Evolutionary conservation across 1,284 basidiomycete species (phyloP).

Genomic region (Ganoderma resinaceum): DNA sequence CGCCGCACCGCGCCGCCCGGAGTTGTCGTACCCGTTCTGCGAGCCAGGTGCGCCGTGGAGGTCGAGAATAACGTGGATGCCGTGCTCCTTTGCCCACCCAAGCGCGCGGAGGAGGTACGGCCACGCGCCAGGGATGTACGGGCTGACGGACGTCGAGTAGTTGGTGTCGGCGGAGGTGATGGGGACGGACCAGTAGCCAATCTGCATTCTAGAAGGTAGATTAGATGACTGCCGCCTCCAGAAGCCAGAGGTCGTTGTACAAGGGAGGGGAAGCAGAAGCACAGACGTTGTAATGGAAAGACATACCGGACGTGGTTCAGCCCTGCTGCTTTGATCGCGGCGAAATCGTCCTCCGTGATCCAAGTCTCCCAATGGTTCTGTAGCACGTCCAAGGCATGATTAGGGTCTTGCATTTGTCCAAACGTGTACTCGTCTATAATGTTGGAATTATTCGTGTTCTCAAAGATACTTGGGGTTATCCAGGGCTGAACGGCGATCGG

Average conservation of each 20-base stretch:
- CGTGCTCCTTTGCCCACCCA: slow-evolving; percentile 66
- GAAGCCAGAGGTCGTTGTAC: background rate
- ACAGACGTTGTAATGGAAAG: background rate
- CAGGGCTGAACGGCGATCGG: slow-evolving; percentile 57
- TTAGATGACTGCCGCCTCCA: background rate
- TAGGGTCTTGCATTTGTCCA: slow-evolving; percentile 58
- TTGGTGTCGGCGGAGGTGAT: slow-evolving; percentile 59
- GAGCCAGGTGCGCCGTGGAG: slow-evolving; percentile 75
- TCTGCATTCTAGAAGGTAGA: slow-evolving; percentile 58
- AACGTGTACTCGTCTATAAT: slow-evolving; percentile 79
- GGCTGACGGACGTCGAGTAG: slow-evolving; percentile 54
- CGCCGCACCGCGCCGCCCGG: slow-evolving; percentile 72
- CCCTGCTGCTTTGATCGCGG: slow-evolving; percentile 69
- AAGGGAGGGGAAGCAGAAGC: background rate
- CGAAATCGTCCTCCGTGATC: slow-evolving; percentile 78
- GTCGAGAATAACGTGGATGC: slow-evolving; percentile 72
- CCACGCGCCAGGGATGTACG: slow-evolving; percentile 73
- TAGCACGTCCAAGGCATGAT: slow-evolving; percentile 56
- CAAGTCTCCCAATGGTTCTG: slow-evolving; percentile 74
- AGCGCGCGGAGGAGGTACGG: slow-evolving; percentile 71
- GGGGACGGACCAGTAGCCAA: slow-evolving; percentile 82
- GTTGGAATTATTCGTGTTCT: slow-evolving; percentile 63
- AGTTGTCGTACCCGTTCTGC: slow-evolving; percentile 86
- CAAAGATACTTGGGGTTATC: slow-evolving; percentile 78
- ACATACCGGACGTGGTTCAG: slow-evolving; percentile 78